Conservation (phyloP, 106 monocot species). For the Triglochin maritima region DNA sequence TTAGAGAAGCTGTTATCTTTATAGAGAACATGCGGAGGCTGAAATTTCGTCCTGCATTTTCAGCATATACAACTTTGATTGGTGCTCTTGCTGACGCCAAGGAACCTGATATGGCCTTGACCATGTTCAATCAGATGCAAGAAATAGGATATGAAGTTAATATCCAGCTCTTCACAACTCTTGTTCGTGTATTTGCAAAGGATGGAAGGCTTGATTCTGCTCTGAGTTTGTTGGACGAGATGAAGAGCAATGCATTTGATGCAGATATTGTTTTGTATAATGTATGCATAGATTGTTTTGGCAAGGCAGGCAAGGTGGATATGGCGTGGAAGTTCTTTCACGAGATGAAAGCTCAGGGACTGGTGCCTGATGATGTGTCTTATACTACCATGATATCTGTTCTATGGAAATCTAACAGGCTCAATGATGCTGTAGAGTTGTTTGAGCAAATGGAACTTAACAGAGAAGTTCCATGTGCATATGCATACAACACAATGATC, state of each 20-base stretch:
- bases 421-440: conserved; percentile 69
- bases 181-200: conserved; percentile 66
- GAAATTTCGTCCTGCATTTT: conserved; percentile 89
- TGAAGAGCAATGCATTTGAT: conserved; percentile 70
- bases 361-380: conserved; percentile 84
- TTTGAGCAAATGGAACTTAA: conserved; percentile 75
- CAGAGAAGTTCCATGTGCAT: conserved; percentile 76
- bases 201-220: conserved; percentile 69
- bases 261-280: conserved; percentile 89
- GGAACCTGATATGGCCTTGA: conserved; percentile 62
- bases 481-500: conserved; percentile 95
- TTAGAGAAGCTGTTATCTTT: conserved; percentile 41
- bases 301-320: conserved; percentile 91
- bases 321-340: conserved; percentile 99
- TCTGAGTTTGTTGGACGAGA: conserved; percentile 65
- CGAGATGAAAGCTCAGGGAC: conserved; percentile 78
- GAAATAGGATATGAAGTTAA: conserved; percentile 90
- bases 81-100: conserved; percentile 67
- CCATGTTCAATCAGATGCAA: conserved; percentile 87
- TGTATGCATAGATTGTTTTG: conserved; percentile 94
- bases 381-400: conserved; percentile 92
- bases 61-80: conserved; percentile 74
- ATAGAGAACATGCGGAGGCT: conserved; percentile 54
- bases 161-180: conserved; percentile 77
- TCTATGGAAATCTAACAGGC: conserved; percentile 65